A percentile compares a stretch with the other conserved stretches of the same genome.
Evolutionary conservation across 768 basidiomycete genomes (phyloP).

Genomic region (Phallus indusiatus): DNA sequence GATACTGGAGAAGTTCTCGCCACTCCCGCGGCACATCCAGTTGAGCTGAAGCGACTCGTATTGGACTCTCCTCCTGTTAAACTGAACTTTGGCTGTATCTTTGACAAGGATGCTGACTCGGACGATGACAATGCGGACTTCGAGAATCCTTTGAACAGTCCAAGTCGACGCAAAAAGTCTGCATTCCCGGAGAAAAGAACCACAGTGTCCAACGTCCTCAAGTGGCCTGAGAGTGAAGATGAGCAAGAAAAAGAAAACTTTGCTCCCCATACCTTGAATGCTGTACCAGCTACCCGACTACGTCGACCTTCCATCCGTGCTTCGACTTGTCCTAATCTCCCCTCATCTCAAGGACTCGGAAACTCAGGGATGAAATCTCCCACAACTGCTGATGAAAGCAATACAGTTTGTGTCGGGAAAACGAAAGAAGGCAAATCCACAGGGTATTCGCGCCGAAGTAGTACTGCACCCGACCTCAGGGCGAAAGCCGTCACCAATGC

Average conservation of each 20-base stretch:
- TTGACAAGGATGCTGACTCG: slow-evolving; percentile 35
- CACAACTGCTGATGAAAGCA: slow-evolving; percentile 72
- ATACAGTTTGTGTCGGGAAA: slow-evolving; percentile 15
- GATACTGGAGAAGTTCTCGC: slow-evolving; percentile 64
- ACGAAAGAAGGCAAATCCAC: slow-evolving; percentile 28
- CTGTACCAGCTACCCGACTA: slow-evolving; percentile 36
- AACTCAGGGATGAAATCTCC: slow-evolving; percentile 71
- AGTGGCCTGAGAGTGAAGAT: background rate
- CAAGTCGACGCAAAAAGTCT: slow-evolving; percentile 23
- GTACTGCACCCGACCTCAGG: slow-evolving; percentile 7
- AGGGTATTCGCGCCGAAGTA: slow-evolving; percentile 12
- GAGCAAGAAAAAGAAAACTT: slow-evolving; percentile 9
- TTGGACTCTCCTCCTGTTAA: slow-evolving; percentile 60
- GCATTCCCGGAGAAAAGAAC: slow-evolving; percentile 24
- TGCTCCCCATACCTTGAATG: background rate
- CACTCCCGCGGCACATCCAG: slow-evolving; percentile 48
- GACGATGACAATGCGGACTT: slow-evolving; percentile 19
- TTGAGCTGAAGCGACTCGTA: slow-evolving; percentile 57
- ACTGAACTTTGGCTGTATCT: slow-evolving; percentile 70
- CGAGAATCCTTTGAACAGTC: slow-evolving; percentile 17
- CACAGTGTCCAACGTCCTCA: background rate
- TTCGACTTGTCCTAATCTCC: slow-evolving; percentile 23
- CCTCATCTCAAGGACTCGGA: slow-evolving; percentile 49
- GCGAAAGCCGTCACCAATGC: slow-evolving; percentile 13
- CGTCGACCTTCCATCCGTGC: slow-evolving; percentile 50